phyloP scores from a whole-genome alignment of 768 basidiomycete species.

The Hypsizygus marmoreus region DNA sequence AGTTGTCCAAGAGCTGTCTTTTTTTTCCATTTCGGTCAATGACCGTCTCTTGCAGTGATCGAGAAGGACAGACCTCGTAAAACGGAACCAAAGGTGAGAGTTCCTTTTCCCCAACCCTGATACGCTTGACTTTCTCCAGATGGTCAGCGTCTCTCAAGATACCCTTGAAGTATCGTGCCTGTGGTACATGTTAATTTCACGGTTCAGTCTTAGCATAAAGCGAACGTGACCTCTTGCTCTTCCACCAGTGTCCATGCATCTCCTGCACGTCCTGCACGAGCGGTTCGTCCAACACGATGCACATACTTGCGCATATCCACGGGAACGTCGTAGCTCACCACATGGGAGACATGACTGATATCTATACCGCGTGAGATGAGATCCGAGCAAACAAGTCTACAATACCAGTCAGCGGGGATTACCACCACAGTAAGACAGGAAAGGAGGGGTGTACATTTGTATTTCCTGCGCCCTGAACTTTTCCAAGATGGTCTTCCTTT shows the following conservation, averaged over 20 bases:
- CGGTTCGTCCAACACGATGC: constrained; percentile 95
- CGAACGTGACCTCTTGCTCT: constrained; percentile 76
- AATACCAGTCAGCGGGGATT: not conserved
- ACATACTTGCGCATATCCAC: constrained; percentile 99
- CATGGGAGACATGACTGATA: constrained; percentile 88
- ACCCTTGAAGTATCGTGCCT: constrained; percentile 88
- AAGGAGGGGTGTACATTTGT: constrained; percentile 61
- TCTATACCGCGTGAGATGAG: constrained; percentile 95
- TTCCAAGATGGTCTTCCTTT: constrained; percentile 77
- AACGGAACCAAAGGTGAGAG: constrained; percentile 51
- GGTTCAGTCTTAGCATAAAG: not conserved
- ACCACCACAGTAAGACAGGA: constrained; percentile 2
- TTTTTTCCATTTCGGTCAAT: not conserved
- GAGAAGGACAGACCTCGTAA: constrained; percentile 62
- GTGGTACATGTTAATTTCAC: constrained; percentile 5
- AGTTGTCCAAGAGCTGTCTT: constrained; percentile 41
- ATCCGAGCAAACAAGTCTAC: constrained; percentile 93
- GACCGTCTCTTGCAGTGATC: not conserved
- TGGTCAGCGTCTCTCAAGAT: constrained; percentile 79
- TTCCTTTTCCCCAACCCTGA: constrained; percentile 65
- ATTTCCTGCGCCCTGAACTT: constrained; percentile 82
- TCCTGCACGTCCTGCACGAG: constrained; percentile 86
- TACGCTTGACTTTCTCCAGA: constrained; percentile 64
- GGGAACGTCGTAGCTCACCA: constrained; percentile 93
- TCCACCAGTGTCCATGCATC: constrained; percentile 96